Evolutionary conservation across 2,329 filamentous ascomycete species (phyloP).

Genomic region (Penicillium expansum): DNA sequence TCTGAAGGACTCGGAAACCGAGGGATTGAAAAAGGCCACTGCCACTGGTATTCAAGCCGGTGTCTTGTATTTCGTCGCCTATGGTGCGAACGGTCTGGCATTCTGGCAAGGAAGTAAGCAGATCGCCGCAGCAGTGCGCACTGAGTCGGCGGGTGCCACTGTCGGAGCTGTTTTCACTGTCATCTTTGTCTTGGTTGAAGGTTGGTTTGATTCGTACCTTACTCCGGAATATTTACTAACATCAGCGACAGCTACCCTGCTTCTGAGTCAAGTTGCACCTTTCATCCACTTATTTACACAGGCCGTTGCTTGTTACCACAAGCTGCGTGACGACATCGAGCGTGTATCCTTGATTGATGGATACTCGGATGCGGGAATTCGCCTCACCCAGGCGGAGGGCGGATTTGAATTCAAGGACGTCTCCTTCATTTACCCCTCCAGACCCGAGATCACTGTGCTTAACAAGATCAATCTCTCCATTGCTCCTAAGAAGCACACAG

Average conservation of each 20-base stretch:
- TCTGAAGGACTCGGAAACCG: slow-evolving; percentile 50
- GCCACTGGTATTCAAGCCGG: slow-evolving; percentile 59
- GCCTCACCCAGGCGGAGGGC: slow-evolving; percentile 26
- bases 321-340: slow-evolving; percentile 59
- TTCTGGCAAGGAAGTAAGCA: slow-evolving; percentile 65
- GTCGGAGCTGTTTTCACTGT: slow-evolving; percentile 40
- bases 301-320: slow-evolving; percentile 55
- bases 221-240: slow-evolving; percentile 10
- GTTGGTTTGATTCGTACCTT: slow-evolving; percentile 16
- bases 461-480: slow-evolving; percentile 24
- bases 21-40: slow-evolving; percentile 59
- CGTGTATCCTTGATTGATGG: slow-evolving; percentile 48
- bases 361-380: slow-evolving; percentile 22
- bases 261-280: slow-evolving; percentile 40
- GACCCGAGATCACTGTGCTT: slow-evolving; percentile 31
- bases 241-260: slow-evolving; percentile 30
- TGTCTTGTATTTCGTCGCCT: slow-evolving; percentile 65
- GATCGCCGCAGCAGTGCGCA: slow-evolving; percentile 42
- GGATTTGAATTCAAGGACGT: slow-evolving; percentile 38
- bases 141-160: slow-evolving; percentile 21
- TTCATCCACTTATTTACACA: slow-evolving; percentile 49
- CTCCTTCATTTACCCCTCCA: slow-evolving; percentile 34
- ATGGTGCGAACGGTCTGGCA: slow-evolving; percentile 63
- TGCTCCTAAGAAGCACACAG: slow-evolving; percentile 51
- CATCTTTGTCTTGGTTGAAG: slow-evolving; percentile 41